Evolutionary conservation across 345 rosid genomes (phyloP).

Genomic region (Tarenaya hassleriana): DNA sequence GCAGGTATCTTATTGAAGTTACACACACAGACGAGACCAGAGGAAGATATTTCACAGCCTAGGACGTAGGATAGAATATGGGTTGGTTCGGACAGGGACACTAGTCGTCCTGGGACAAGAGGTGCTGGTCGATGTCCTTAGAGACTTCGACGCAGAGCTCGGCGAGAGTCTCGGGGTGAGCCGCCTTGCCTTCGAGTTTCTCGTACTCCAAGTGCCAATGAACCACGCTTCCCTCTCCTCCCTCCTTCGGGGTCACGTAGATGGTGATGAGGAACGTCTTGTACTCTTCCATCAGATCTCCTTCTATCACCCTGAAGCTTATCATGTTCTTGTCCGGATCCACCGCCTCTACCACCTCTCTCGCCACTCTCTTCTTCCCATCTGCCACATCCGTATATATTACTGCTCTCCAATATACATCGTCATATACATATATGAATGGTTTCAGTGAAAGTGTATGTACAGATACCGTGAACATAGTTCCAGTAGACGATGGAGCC

Average conservation of each 20-base stretch:
- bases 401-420: too few species aligned
- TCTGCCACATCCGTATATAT: conserved; percentile 22
- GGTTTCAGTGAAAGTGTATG: too few species aligned
- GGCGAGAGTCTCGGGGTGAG: conserved; percentile 19
- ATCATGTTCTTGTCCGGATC: conserved; percentile 21
- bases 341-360: conserved; percentile 17
- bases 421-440: too few species aligned
- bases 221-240: conserved; percentile 15
- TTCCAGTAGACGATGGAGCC: conserved; percentile 32
- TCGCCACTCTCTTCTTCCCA: conserved; percentile 18
- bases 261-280: conserved; percentile 14
- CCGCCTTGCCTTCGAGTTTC: conserved; percentile 11
- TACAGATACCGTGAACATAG: conserved; percentile 27
- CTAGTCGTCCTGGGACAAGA: too few species aligned
- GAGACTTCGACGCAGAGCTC: neutral
- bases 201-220: conserved; percentile 22
- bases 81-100: too few species aligned
- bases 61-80: too few species aligned
- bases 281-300: conserved; percentile 17
- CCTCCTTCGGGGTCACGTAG: conserved; percentile 19
- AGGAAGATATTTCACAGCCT: too few species aligned
- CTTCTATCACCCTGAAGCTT: conserved; percentile 4
- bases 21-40: too few species aligned
- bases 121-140: conserved; percentile 26
- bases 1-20: too few species aligned